Evolutionary conservation across 148 eudicot genomes (phyloP), one percentile per base, ranked within the genome.

Genomic region (Dysphania ambrosioides): DNA sequence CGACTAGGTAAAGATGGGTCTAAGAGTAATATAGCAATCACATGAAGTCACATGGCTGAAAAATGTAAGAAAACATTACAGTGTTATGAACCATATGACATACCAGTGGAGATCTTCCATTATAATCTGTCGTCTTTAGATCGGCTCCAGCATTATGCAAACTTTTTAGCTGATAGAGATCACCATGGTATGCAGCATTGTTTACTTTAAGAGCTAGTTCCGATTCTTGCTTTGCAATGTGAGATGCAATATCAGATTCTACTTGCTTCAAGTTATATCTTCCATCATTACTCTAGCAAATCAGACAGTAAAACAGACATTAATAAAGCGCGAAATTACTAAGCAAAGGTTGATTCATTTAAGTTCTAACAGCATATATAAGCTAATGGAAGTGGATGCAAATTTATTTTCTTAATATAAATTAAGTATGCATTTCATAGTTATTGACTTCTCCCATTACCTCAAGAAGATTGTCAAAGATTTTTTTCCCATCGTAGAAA

Each of bases 121-220:
- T 92, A 74, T 92, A 95, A 86, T 92, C 99, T 66, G 85, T 83
- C 79, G 90, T 95, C 36, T 85, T 92, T 2, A 93, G 92, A 85
- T 95, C 93, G 63, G 99, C 97, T 60, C 99, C 99, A 36, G 91
- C 88, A 72, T 91, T 84, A 36, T 92, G 79, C 62, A 89, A 78
- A 76, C 80, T 75, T 80, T 89, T 95, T 27, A 95, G 84, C 71
- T 92, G 97, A 84, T 83, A 76, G 34, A 92, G 69, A 74, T 95
- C 97, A 18, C 97, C 97, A 67, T 87, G 79, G 80, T 78, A 87
- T 78, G 97, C 97, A 72, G 97, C 89, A 83, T 79, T 86, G 66
- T 92, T 95, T 61, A 95, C 97, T 81, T 82, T 90, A 42, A 89
- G 79, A 72, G 99, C 97, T 85, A 95, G 97, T 81, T 92, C 99